Percentiles rank a stretch among this genome's conserved stretches.
Conservation (phyloP, 2,329 filamentous ascomycete species). For the Sphaerulina populicola region DNA sequence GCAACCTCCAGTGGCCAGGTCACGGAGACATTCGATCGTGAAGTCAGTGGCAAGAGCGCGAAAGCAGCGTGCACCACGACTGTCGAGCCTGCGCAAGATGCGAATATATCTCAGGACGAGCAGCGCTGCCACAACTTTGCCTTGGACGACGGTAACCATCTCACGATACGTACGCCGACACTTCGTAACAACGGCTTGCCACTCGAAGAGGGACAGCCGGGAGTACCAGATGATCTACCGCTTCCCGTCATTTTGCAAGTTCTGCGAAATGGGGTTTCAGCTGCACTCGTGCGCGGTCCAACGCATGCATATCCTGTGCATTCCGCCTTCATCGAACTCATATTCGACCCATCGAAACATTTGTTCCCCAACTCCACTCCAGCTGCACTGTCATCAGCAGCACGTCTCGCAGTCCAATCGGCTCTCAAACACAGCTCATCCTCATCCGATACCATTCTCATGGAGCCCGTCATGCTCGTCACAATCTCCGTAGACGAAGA, state of each 20-base stretch:
- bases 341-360: conserved; percentile 57
- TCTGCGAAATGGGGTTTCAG: conserved; percentile 70
- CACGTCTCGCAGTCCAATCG: conserved; percentile 57
- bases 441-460: conserved; percentile 52
- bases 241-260: conserved; percentile 43
- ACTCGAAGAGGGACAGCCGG: conserved; percentile 37
- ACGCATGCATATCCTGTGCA: conserved; percentile 72
- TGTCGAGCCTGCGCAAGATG: conserved; percentile 40
- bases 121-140: conserved; percentile 35
- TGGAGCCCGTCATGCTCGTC: conserved; percentile 91
- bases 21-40: conserved; percentile 63
- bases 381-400: conserved; percentile 59
- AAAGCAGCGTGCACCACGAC: conserved; percentile 66
- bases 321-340: conserved; percentile 61
- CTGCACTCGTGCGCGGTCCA: conserved; percentile 77
- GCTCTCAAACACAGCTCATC: conserved; percentile 56
- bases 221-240: conserved; percentile 49
- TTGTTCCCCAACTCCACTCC: conserved; percentile 60
- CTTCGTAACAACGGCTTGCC: conserved; percentile 38
- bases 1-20: conserved; percentile 50
- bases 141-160: conserved; percentile 61
- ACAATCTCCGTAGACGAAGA: conserved; percentile 78
- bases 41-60: conserved; percentile 69
- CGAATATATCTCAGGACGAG: conserved; percentile 10
- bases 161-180: conserved; percentile 49